These are phyloP conservation scores for Botrytis byssoidea DNA, from an alignment of 2,329 filamentous ascomycete genomes.

Conservation along the genomic window DNA sequence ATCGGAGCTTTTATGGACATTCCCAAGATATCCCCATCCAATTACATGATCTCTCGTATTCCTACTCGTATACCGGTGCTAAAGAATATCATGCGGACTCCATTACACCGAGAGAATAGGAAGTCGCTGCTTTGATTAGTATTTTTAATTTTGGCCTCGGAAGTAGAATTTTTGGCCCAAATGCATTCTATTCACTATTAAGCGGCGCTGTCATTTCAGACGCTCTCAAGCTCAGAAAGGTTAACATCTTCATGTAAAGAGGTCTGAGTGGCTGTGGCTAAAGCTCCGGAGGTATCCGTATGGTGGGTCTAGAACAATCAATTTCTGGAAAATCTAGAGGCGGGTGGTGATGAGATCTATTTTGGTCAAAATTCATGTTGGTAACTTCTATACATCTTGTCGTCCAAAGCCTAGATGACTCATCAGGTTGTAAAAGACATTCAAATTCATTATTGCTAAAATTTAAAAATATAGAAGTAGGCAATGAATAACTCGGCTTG, in stretches of 20 bases:
- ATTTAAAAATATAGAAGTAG: background rate
- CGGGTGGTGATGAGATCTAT: background rate
- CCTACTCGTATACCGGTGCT: background rate
- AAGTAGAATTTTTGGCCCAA: background rate
- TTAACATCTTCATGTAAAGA: background rate
- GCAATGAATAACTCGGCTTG: background rate
- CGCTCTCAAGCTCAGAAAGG: background rate
- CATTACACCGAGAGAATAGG: conserved; percentile 2
- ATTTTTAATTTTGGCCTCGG: background rate
- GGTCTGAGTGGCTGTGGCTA: background rate
- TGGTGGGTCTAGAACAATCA: background rate
- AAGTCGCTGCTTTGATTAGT: background rate
- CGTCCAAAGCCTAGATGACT: background rate
- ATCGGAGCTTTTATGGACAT: background rate
- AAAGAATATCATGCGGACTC: background rate
- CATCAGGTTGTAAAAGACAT: background rate
- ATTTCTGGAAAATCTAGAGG: background rate
- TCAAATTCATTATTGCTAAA: background rate
- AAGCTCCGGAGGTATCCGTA: background rate
- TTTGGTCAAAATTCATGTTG: background rate
- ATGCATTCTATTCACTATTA: background rate
- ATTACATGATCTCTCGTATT: background rate
- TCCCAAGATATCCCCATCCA: background rate
- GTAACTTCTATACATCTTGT: background rate
- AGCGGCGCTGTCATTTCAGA: background rate